Evolutionary conservation across 192 early-diverging fungal genomes (phyloP).

Genomic region (Chytriomyces confervae): DNA sequence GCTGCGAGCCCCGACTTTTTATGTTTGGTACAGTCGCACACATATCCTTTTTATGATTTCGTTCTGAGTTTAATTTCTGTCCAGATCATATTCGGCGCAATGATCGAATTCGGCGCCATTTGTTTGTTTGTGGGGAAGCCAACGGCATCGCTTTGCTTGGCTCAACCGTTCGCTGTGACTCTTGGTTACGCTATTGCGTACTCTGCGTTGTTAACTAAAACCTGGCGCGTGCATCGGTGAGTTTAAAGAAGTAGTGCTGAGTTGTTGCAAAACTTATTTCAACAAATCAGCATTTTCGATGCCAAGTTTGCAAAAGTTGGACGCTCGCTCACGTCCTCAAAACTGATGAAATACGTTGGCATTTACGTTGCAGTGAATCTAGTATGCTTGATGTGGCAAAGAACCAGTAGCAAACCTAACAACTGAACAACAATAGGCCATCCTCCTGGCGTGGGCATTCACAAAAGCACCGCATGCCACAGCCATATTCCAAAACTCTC

Average conservation of each 20-base stretch:
- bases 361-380: background rate
- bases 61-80: background rate
- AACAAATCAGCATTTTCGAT: background rate
- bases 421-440: background rate
- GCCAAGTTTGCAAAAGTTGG: background rate
- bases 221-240: background rate
- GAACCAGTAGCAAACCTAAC: background rate
- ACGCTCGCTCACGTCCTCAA: background rate
- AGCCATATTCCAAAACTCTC: background rate
- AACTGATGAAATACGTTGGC: background rate
- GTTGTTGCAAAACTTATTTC: background rate
- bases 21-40: background rate
- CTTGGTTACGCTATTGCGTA: background rate
- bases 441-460: background rate
- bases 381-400: background rate
- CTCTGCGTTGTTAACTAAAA: background rate
- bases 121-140: background rate
- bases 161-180: background rate
- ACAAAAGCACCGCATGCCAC: background rate
- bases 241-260: background rate
- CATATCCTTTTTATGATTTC: background rate
- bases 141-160: background rate
- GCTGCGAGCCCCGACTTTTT: conserved; percentile 1
- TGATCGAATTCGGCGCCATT: background rate
- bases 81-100: background rate